Conservation (phyloP, 2,329 filamentous ascomycete species). For the Albifimbria verrucaria region DNA sequence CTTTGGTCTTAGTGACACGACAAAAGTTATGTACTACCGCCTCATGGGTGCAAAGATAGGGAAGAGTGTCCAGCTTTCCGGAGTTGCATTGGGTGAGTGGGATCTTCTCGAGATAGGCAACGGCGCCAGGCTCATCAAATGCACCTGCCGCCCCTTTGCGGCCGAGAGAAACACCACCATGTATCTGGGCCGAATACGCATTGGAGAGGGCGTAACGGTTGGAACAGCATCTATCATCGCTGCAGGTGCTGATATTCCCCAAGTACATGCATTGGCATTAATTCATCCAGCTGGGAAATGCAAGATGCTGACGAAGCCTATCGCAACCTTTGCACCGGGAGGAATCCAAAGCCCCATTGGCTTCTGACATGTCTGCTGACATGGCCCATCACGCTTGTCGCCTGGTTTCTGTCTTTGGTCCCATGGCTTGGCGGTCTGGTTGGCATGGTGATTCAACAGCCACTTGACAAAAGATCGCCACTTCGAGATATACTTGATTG, state of each 20-base stretch:
- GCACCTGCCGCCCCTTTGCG: constrained; percentile 49
- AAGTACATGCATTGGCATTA: constrained; percentile 50
- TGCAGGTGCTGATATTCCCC: constrained; percentile 46
- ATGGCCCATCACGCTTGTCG: constrained; percentile 35
- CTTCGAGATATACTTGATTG: constrained; percentile 42
- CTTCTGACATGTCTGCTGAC: constrained; percentile 38
- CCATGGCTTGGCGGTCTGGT: constrained; percentile 43
- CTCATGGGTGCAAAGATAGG: constrained; percentile 53
- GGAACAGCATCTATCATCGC: constrained; percentile 48
- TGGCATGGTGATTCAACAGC: constrained; percentile 40
- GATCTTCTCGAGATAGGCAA: constrained; percentile 54
- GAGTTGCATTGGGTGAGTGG: constrained; percentile 48
- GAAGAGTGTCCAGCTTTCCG: constrained; percentile 43
- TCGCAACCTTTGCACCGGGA: constrained; percentile 37
- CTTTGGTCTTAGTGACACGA: constrained; percentile 37
- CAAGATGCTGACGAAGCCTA: constrained; percentile 44
- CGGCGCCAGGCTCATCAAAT: constrained; percentile 42
- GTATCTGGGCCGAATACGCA: constrained; percentile 49
- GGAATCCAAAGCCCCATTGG: constrained; percentile 42
- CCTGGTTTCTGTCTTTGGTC: constrained; percentile 38
- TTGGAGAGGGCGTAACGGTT: constrained; percentile 45
- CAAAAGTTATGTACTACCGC: constrained; percentile 43
- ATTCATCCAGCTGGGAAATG: constrained; percentile 56
- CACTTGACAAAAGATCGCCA: constrained; percentile 26
- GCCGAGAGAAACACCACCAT: constrained; percentile 56